phyloP scores from a whole-genome alignment of 75 land plant species.

The Selaginella tamariscina region DNA sequence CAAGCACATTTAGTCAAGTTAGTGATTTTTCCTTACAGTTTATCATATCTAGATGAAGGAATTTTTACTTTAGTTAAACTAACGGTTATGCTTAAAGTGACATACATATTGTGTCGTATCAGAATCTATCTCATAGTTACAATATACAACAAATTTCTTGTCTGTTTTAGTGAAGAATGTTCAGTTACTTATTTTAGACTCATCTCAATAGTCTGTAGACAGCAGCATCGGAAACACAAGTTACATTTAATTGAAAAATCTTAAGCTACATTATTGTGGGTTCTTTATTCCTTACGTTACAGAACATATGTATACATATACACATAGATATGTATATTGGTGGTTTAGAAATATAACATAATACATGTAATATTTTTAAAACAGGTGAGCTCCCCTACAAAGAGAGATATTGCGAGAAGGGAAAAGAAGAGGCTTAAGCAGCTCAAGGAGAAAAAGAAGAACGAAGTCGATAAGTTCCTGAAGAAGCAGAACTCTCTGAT shows the following conservation, averaged over 20 bases:
- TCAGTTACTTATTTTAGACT: too few relatives aligned
- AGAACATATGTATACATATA: neutral
- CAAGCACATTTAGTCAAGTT: neutral
- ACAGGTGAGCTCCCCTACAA: neutral
- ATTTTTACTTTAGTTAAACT: too few relatives aligned
- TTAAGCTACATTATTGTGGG: neutral
- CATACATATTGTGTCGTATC: too few relatives aligned
- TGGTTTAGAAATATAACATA: neutral
- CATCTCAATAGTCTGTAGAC: too few relatives aligned
- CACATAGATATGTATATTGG: neutral
- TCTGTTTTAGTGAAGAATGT: too few relatives aligned
- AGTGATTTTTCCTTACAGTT: neutral
- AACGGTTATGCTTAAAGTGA: too few relatives aligned
- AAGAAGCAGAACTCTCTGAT: conserved; percentile 1
- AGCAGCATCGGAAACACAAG: neutral
- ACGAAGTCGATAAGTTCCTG: neutral
- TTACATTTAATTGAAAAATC: neutral
- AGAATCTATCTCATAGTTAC: too few relatives aligned
- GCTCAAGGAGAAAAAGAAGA: neutral
- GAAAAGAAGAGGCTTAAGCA: conserved; percentile 10
- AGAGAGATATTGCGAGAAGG: conserved; percentile 2
- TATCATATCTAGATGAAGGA: too few relatives aligned
- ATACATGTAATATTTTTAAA: neutral
- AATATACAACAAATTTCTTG: too few relatives aligned
- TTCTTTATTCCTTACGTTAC: neutral